A percentile compares a stretch with the other conserved stretches of the same genome.
Conservation (phyloP, 192 early-diverging fungal genomes). For the Coemansia sp. region DNA sequence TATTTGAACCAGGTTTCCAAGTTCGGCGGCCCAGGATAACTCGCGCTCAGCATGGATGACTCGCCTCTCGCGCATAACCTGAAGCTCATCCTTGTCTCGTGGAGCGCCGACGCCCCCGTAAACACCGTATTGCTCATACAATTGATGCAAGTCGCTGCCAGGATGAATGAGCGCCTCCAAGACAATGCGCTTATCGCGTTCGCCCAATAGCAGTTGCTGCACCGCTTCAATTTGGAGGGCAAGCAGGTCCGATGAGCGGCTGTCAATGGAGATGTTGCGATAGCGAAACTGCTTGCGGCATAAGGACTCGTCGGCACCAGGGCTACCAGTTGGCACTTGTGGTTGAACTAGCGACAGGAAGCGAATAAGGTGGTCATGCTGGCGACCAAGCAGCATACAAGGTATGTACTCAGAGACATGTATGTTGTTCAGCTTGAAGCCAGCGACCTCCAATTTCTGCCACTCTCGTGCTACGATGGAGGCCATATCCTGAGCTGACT, state of each 20-base stretch:
- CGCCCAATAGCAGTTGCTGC: constrained; percentile 10
- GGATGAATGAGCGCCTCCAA: constrained; percentile 23
- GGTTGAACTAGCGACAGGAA: constrained; percentile 39
- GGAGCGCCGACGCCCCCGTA: neutral
- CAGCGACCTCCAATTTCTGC: constrained; percentile 26
- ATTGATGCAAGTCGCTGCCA: constrained; percentile 1
- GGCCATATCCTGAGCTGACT: constrained; percentile 18
- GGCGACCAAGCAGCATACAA: constrained; percentile 40
- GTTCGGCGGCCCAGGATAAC: constrained; percentile 27
- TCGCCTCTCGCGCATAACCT: constrained; percentile 36
- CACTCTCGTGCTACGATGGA: constrained; percentile 26
- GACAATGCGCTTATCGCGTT: constrained; percentile 33
- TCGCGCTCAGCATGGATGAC: constrained; percentile 37
- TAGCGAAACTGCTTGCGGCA: constrained; percentile 18
- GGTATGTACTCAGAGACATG: constrained; percentile 44
- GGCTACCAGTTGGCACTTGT: neutral
- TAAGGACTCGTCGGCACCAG: neutral
- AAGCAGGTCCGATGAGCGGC: constrained; percentile 17
- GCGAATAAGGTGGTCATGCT: constrained; percentile 32
- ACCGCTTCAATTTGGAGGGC: constrained; percentile 15
- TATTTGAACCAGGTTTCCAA: constrained; percentile 16
- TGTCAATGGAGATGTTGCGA: constrained; percentile 25
- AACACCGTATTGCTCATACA: neutral
- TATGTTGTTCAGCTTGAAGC: constrained; percentile 48
- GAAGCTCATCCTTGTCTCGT: constrained; percentile 20